Base-by-base conservation (phyloP, 2,329 filamentous ascomycete species). In the Aureobasidium sp. region DNA sequence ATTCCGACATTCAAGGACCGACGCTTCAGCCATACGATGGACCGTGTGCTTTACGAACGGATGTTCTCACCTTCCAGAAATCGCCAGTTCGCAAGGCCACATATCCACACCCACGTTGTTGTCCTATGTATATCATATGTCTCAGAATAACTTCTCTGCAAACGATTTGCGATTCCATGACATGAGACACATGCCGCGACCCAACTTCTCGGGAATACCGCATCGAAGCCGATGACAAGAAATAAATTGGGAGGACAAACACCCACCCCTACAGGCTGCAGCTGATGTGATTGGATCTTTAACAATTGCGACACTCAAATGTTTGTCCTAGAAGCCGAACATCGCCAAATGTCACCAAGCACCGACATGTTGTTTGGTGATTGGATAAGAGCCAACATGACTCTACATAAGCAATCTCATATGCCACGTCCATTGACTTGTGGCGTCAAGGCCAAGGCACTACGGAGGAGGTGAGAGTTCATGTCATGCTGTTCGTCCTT, bases 361-460 rank as follows among this genome's bases (percentile, higher is more conserved):
- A 57, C 17, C 39, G 34, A 15, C 34, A 15, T 37, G 10, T 23
- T 20, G 17, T 17, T 20, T 57, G 27, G 4, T 37, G 39, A 42
- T 32, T 46, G 46, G 15, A 48, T 10, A 17, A 4, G 27, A 20
- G 53, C 23, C 15, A 42, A 17, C 41, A 47, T 47, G 41, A 58
- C 27, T 47, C 42, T 37, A n/a, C n/a, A 15, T 23, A n/a, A 47
- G 42, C 55, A 47, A 58, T 58, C 34, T 46, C 42, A 37, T 44
- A 41, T 41, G 37, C 41, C 52, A 44, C 29, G 27, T n/a, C 12
- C 13, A 57, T 20, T 34, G 44, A 46, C 32, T 60, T 60, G 57
- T 59, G 57, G 57, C 44, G 44, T 60, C 44, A 50, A 59, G 53
- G 53, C 53, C 53, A 36, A 58, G 55, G 41, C 39, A 48, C 44